phyloP scores from a whole-genome alignment of 352 stramenopile genomes.

The Phytopythium aichiense region DNA sequence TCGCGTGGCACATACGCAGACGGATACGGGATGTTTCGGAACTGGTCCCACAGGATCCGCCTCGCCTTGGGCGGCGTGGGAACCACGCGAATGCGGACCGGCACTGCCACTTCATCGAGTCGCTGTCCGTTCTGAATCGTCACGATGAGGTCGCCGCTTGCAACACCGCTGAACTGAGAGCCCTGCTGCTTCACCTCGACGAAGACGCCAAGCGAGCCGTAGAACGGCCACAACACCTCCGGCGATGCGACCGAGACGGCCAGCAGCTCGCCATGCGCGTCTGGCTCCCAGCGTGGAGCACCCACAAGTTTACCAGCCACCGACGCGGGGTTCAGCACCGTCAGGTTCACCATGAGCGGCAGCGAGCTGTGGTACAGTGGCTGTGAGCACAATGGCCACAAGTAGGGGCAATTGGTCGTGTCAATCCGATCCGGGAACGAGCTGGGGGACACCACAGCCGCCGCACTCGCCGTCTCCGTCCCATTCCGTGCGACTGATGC shows the following conservation, averaged over 20 bases:
- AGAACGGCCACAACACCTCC: slow-evolving; percentile 61
- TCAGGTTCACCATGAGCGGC: slow-evolving; percentile 83
- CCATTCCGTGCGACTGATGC: slow-evolving; percentile 8
- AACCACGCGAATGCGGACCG: slow-evolving; percentile 41
- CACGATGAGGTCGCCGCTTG: slow-evolving; percentile 33
- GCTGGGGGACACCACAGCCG: slow-evolving; percentile 24
- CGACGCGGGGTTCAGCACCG: slow-evolving; percentile 61
- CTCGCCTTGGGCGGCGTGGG: slow-evolving; percentile 39
- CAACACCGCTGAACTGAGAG: slow-evolving; percentile 34
- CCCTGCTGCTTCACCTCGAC: slow-evolving; percentile 51
- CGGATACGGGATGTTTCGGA: slow-evolving; percentile 86
- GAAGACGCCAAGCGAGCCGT: slow-evolving; percentile 67
- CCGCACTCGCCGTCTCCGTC: slow-evolving; percentile 4
- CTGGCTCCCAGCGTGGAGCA: slow-evolving; percentile 44
- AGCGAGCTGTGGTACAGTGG: slow-evolving; percentile 68
- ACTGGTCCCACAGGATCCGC: slow-evolving; percentile 85
- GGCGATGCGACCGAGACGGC: slow-evolving; percentile 41
- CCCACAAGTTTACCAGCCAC: slow-evolving; percentile 43
- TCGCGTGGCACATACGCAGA: slow-evolving; percentile 78
- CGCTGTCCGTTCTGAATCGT: slow-evolving; percentile 37
- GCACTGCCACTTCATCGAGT: slow-evolving; percentile 41
- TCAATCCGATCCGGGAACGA: slow-evolving; percentile 68
- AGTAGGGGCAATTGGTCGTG: slow-evolving; percentile 75
- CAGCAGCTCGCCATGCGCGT: slow-evolving; percentile 45
- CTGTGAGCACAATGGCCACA: slow-evolving; percentile 85